Percentiles rank a stretch among this genome's conserved stretches.
Evolutionary conservation across 495 filamentous ascomycete species (phyloP).

Genomic region (Pseudoneurospora amorphoporcata): DNA sequence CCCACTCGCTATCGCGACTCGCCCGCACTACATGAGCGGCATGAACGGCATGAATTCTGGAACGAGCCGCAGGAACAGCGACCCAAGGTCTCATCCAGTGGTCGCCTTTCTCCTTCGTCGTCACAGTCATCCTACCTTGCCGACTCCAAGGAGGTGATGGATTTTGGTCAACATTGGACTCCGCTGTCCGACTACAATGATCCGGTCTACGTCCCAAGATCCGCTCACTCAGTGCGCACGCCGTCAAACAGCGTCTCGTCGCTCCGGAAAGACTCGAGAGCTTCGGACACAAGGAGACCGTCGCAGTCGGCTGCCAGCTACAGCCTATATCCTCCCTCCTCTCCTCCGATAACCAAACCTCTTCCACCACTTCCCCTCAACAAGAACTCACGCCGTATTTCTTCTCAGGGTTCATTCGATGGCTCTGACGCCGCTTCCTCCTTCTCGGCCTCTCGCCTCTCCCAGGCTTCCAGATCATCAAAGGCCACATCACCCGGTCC

Average conservation of each 20-base stretch:
- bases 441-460: slow-evolving; percentile 10
- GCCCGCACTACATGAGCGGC: slow-evolving; percentile 3
- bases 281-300: slow-evolving; percentile 16
- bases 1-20: background rate
- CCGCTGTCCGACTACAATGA: slow-evolving; percentile 5
- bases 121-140: background rate
- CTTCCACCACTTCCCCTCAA: slow-evolving; percentile 14
- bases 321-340: slow-evolving; percentile 17
- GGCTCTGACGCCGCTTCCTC: slow-evolving; percentile 7
- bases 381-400: slow-evolving; percentile 8
- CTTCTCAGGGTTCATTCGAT: slow-evolving; percentile 12
- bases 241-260: slow-evolving; percentile 3
- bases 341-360: slow-evolving; percentile 12
- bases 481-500: background rate
- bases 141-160: background rate
- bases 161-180: slow-evolving; percentile 1
- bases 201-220: slow-evolving; percentile 2
- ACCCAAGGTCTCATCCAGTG: background rate
- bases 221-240: slow-evolving; percentile 1
- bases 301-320: slow-evolving; percentile 9
- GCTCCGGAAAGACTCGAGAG: slow-evolving; percentile 11
- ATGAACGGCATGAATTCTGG: slow-evolving; percentile 2
- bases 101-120: background rate
- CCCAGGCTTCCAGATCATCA: slow-evolving; percentile 5
- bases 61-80: background rate